Evolutionary conservation across 768 basidiomycete species (phyloP).

Genomic region (Cystobasidiopsis lactophilus): DNA sequence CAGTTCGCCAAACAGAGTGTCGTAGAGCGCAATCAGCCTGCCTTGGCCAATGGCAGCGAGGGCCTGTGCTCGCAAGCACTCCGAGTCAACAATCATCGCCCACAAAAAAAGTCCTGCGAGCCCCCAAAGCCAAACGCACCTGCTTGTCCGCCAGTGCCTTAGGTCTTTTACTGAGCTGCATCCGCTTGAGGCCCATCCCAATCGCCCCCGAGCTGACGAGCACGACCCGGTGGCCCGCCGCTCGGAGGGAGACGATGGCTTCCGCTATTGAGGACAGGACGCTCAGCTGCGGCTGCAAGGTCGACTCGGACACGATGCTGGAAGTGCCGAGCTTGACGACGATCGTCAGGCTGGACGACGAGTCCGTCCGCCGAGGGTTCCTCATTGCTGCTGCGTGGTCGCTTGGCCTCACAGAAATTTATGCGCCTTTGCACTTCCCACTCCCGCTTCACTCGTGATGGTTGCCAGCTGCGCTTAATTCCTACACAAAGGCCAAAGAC

Average conservation of each 20-base stretch:
- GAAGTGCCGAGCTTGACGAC: conserved; percentile 92
- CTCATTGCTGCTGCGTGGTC: too few relatives aligned
- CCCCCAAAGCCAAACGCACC: too few relatives aligned
- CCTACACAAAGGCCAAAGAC: too few relatives aligned
- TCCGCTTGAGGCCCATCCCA: conserved; percentile 75
- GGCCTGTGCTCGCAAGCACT: conserved; percentile 34
- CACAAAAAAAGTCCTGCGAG: conserved; percentile 5
- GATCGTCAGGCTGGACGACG: conserved; percentile 31
- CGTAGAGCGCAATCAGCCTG: conserved; percentile 84
- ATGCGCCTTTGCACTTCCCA: too few relatives aligned
- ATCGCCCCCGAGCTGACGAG: conserved; percentile 96
- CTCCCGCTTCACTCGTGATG: too few relatives aligned
- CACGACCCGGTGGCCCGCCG: conserved; percentile 75
- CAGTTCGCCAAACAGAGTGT: conserved; percentile 80
- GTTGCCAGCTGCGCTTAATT: too few relatives aligned
- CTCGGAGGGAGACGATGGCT: conserved; percentile 54
- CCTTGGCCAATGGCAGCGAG: conserved; percentile 94
- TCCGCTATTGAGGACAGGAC: conserved; percentile 81
- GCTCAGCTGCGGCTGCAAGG: conserved; percentile 74
- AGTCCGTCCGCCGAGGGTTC: too few relatives aligned
- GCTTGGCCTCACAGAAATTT: too few relatives aligned
- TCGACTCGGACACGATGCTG: conserved; percentile 72
- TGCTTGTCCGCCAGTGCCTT: conserved; percentile 79
- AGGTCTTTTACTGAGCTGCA: conserved; percentile 57
- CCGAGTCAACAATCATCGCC: background rate